Conservation (phyloP, 2,329 filamentous ascomycete genomes). For the Emergomyces pasteurianus region DNA sequence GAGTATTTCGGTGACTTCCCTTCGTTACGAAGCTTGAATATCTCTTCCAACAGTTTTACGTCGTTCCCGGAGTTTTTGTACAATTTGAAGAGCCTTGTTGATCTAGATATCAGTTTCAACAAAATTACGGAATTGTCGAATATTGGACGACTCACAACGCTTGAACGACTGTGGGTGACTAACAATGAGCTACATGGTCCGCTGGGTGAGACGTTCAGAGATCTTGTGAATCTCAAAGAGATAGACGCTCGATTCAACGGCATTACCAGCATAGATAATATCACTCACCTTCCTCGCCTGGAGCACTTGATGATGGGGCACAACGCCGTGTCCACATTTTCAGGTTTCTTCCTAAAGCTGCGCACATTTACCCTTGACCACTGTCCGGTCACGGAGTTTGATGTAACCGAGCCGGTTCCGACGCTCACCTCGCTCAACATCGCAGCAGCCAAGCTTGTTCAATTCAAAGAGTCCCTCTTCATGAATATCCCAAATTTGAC, state of each 20-base stretch:
- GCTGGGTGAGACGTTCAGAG: constrained; percentile 59
- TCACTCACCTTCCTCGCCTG: constrained; percentile 70
- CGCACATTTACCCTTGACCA: constrained; percentile 81
- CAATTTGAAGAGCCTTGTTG: constrained; percentile 68
- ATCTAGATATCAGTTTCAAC: constrained; percentile 96
- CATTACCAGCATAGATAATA: constrained; percentile 76
- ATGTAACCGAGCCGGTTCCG: constrained; percentile 62
- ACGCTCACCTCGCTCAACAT: constrained; percentile 79
- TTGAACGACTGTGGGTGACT: constrained; percentile 87
- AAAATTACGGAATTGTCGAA: constrained; percentile 66
- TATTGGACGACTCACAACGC: constrained; percentile 63
- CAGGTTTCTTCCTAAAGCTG: constrained; percentile 75
- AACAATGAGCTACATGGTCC: constrained; percentile 78
- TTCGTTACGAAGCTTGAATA: constrained; percentile 68
- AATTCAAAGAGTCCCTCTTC: constrained; percentile 76
- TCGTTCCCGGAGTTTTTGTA: constrained; percentile 78
- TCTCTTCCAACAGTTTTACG: constrained; percentile 86
- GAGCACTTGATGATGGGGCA: constrained; percentile 86
- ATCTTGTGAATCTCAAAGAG: constrained; percentile 69
- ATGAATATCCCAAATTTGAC: constrained; percentile 77
- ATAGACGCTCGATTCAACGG: constrained; percentile 90
- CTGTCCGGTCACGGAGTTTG: constrained; percentile 90
- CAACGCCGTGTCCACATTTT: constrained; percentile 82
- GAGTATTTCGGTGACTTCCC: constrained; percentile 72
- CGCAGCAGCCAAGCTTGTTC: constrained; percentile 80